phyloP scores from a whole-genome alignment of 768 basidiomycete species.

The Lentinula aciculospora region DNA sequence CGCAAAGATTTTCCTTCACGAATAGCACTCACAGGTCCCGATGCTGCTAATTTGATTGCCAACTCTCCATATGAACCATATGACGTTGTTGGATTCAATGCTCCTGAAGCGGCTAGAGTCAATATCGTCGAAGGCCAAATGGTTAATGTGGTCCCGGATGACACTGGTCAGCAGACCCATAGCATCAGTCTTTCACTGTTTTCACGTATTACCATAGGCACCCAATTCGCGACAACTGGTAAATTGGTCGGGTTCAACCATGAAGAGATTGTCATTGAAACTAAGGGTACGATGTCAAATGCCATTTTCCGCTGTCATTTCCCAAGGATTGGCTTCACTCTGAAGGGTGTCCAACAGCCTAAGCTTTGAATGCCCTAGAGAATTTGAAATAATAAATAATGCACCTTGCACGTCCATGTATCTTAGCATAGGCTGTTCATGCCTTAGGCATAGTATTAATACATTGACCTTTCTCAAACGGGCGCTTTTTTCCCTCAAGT shows the following conservation, averaged over 20 bases:
- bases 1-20: conserved; percentile 20
- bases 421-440: no score
- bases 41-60: conserved; percentile 37
- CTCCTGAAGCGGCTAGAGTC: conserved; percentile 35
- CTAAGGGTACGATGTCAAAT: conserved; percentile 23
- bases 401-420: no score
- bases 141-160: conserved; percentile 40
- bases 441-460: no score
- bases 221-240: conserved; percentile 38
- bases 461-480: no score
- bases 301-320: conserved; percentile 46
- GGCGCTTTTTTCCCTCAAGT: background rate
- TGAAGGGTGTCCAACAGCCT: conserved; percentile 12
- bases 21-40: conserved; percentile 27
- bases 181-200: background rate
- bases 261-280: conserved; percentile 46
- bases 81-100: conserved; percentile 39
- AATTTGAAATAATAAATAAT: background rate
- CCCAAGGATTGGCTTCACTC: conserved; percentile 37
- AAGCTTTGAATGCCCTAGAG: conserved; percentile 7
- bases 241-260: conserved; percentile 43
- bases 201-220: conserved; percentile 18
- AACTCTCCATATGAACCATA: conserved; percentile 31
- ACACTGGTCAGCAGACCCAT: conserved; percentile 32
- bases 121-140: conserved; percentile 29